These are phyloP conservation scores for Trypanosoma rangeli DNA, from an alignment of 208 protist species.

Conservation along the genomic window DNA sequence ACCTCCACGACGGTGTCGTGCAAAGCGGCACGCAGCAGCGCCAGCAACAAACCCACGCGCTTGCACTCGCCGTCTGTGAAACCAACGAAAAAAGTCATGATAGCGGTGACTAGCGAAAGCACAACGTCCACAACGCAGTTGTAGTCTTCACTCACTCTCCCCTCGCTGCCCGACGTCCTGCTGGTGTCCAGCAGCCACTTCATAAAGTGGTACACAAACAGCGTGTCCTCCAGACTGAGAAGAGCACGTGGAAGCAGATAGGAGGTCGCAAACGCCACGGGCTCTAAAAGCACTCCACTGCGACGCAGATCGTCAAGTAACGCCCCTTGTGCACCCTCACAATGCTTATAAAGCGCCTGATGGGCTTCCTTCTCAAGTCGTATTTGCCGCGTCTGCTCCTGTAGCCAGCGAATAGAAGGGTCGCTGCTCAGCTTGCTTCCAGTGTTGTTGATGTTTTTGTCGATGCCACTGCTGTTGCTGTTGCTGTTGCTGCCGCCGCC, in stretches of 20 bases:
- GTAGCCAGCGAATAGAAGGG: constrained; percentile 33
- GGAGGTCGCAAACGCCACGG: constrained; percentile 34
- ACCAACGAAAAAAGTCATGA: constrained; percentile 65
- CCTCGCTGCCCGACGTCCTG: neutral
- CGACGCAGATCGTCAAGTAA: constrained; percentile 25
- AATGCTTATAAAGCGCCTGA: constrained; percentile 27
- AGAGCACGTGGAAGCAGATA: constrained; percentile 75
- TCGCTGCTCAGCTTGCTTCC: constrained; percentile 2
- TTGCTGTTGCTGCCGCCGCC: constrained; percentile 25
- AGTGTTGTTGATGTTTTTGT: neutral
- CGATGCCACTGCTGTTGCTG: constrained; percentile 6
- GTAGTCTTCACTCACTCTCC: neutral
- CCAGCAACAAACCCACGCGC: constrained; percentile 59
- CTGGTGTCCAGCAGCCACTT: constrained; percentile 37
- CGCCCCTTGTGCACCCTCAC: constrained; percentile 6
- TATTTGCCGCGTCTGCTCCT: constrained; percentile 33
- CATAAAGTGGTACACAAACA: constrained; percentile 62
- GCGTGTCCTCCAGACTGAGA: constrained; percentile 63
- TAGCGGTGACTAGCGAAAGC: constrained; percentile 47
- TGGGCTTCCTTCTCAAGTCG: constrained; percentile 48
- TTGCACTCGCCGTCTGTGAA: constrained; percentile 79
- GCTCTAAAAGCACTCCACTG: constrained; percentile 13
- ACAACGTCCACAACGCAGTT: constrained; percentile 40
- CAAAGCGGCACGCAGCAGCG: constrained; percentile 25
- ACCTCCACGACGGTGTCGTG: constrained; percentile 18